Base-by-base conservation (phyloP, 2,329 filamentous ascomycete genomes). In the Ambrosiella beaveri region DNA sequence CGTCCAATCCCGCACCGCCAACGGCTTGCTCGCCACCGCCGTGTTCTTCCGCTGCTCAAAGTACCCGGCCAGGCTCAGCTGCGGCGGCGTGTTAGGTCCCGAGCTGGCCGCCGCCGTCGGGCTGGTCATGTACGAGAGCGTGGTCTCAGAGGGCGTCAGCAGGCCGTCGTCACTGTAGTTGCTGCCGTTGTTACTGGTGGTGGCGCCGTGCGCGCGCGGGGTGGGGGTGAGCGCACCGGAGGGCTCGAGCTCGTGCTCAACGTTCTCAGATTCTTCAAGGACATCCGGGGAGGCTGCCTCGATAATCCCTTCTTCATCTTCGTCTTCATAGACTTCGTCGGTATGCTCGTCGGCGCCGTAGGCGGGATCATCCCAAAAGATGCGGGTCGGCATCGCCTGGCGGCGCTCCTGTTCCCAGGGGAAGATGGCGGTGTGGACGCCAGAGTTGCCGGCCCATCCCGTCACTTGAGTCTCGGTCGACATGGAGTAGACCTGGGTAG, bases 401-500 rank as follows among this genome's bases (percentile, higher is more conserved):
- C 59, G 59, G 40, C 57, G 53, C 38, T 60, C 59, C 36, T 60
- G 56, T 19, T 60, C 59, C 59, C 59, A 60, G 17, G 59, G 59
- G 56, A 60, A 60, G 45, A 60, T 57, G 19, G 59, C 50, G 12
- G 56, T 56, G 9, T 60, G 59, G 50, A 39, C 9, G 7, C 50
- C 59, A 9, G 40, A 44, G 38, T 58, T 58, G 39, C 59, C 59
- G 7, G 56, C 39, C 59, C 59, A 58, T 35, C 35, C 27, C 27
- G 39, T 45, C 19, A 27, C 41, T n/a, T 38, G 51, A 41, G 53
- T 47, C 37, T 58, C 49, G 17, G 56, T 61, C 4, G 86, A 95
- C 84, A 96, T 96, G 59, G 79, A 77, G 70, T 97, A 97, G 58
- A 81, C 81, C 59, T 82, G 80, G 52, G 77, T 76, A 13, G 89